Base-by-base conservation (phyloP, 768 basidiomycete species). In the Leccinum rimulosum region DNA sequence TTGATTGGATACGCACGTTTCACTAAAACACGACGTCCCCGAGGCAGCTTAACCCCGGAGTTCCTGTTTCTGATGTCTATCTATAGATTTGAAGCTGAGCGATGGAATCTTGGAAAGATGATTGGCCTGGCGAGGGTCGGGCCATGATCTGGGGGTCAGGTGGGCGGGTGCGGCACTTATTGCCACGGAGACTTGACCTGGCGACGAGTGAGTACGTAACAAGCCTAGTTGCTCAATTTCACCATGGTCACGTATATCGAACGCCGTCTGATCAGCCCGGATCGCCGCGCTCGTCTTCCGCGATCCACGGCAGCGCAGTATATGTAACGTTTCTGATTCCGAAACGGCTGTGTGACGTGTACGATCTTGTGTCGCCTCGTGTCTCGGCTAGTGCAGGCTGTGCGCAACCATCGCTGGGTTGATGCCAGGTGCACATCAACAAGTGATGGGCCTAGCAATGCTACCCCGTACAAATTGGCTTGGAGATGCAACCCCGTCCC, bases 401-500 rank as follows among this genome's bases (percentile, higher is more conserved):
- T 70, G 68, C 55, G 25, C 58, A 60, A 62, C 67, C 43, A 67
- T 68, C 67, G 68, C 67, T 70, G 67, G 59, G 60, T 65, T 68
- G 66, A 67, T 64, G 65, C 35, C 33, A n/a, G 50, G 50, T 61
- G 52, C 38, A 60, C 65, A 68, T 67, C 65, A 66, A 61, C 58
- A 25, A 45, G 50, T 58, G 64, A 61, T 62, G 66, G 60, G 38
- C 62, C 71, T 56, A 62, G 60, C 59, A 63, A 69, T 64, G 68
- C 55, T 61, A 61, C 66, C 31, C 58, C 72, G 50, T 67, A 73
- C 65, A 68, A 68, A 62, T 66, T 64, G 64, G 57, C 64, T 22
- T 65, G 57, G 70, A 63, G 73, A 68, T 60, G 67, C 73, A 50
- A 69, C 71, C 65, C 66, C 53, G 75, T 69, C 69, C 76, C 79